Percentiles rank a stretch among this genome's conserved stretches.
Conservation (phyloP, 495 filamentous ascomycete species). For the Cryomyces antarcticus region DNA sequence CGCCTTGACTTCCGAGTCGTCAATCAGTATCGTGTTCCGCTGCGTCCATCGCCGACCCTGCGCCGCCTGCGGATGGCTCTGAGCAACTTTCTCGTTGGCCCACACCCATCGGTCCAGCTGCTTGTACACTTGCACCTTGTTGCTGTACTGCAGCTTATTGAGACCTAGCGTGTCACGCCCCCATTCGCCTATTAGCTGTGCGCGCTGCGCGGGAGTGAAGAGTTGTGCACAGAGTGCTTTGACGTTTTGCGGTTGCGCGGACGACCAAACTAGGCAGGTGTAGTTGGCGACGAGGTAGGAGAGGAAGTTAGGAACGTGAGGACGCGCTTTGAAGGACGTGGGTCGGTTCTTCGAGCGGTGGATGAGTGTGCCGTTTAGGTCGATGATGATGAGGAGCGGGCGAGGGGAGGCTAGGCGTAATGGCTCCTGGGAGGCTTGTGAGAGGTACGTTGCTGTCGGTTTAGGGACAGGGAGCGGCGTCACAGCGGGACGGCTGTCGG, state of each 20-base stretch:
- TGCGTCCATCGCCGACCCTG: conserved; percentile 39
- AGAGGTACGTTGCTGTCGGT: conserved; percentile 25
- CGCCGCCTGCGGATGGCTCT: conserved; percentile 24
- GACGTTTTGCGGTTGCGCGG: conserved; percentile 54
- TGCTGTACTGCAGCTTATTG: conserved; percentile 34
- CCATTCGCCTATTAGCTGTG: conserved; percentile 48
- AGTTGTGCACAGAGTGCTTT: conserved; percentile 33
- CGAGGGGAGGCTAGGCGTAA: conserved; percentile 14
- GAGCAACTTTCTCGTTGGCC: conserved; percentile 31
- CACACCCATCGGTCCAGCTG: conserved; percentile 45
- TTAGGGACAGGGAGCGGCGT: conserved; percentile 13
- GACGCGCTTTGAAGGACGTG: conserved; percentile 36
- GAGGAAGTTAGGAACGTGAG: conserved; percentile 44
- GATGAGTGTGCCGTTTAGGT: conserved; percentile 83
- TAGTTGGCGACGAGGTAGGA: conserved; percentile 43
- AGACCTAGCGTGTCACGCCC: conserved; percentile 62
- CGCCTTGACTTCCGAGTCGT: conserved; percentile 66
- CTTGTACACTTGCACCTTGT: conserved; percentile 79
- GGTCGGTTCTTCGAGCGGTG: conserved; percentile 36
- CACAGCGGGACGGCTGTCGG: neutral
- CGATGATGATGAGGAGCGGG: conserved; percentile 58
- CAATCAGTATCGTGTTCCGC: conserved; percentile 73
- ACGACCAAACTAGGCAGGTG: conserved; percentile 79
- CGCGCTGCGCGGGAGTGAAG: conserved; percentile 24
- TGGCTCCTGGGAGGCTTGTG: conserved; percentile 20